Conservation (phyloP, 208 protist genomes). For the Phytomonas sp. region DNA sequence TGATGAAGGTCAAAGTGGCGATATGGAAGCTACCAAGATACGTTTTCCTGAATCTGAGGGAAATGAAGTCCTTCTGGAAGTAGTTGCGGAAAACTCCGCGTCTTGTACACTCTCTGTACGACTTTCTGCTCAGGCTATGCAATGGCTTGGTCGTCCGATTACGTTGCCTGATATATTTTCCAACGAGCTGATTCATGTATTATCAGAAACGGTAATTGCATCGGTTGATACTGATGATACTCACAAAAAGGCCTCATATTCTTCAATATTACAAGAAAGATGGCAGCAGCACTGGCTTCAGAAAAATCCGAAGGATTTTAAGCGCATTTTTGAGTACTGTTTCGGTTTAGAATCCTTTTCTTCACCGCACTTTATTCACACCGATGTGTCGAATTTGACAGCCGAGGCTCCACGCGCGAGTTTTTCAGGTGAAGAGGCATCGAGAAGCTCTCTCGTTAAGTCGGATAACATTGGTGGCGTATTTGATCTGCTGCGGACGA, state of each 20-base stretch:
- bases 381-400: not conserved
- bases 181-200: not conserved
- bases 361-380: not conserved
- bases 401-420: not conserved
- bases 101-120: not conserved
- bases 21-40: not conserved
- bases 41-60: not conserved
- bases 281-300: not conserved
- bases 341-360: not conserved
- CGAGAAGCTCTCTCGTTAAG: not conserved
- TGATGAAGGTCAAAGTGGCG: not conserved
- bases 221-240: not conserved
- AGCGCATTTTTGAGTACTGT: not conserved
- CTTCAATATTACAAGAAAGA: not conserved
- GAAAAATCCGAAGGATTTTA: slow-evolving; percentile 8
- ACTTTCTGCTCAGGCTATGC: not conserved
- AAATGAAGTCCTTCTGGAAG: not conserved
- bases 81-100: not conserved
- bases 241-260: not conserved
- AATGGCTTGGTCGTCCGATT: not conserved
- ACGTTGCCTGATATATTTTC: not conserved
- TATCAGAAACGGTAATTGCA: not conserved
- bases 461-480: not conserved
- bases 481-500: slow-evolving; percentile 13
- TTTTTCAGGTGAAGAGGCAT: not conserved